Percentiles rank a stretch among this genome's conserved stretches.
These are phyloP conservation scores for Eimeria falciformis DNA, from an alignment of 169 alveolate genomes.

Conservation along the genomic window DNA sequence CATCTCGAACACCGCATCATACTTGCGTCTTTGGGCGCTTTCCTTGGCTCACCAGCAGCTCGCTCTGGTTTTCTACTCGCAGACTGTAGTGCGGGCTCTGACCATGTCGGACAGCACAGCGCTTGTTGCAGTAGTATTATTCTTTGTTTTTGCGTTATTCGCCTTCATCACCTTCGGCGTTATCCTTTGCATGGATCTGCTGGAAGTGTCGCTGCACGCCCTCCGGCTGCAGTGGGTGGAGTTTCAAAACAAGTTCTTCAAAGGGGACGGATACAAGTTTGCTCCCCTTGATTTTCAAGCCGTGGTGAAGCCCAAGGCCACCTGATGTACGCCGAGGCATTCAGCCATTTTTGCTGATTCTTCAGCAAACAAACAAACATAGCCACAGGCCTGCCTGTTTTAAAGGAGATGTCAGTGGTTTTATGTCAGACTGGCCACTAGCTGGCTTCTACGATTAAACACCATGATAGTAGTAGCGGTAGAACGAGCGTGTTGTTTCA, in stretches of 20 bases:
- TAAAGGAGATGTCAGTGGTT: neutral
- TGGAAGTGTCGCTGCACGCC: conserved; percentile 99
- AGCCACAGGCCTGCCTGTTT: neutral
- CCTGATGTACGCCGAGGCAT: neutral
- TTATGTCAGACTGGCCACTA: too few species aligned
- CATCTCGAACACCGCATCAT: conserved; percentile 99
- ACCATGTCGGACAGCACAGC: conserved; percentile 41
- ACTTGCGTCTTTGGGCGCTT: conserved; percentile 99
- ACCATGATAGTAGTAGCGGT: too few species aligned
- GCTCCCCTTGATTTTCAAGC: conserved; percentile 87
- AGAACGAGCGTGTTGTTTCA: too few species aligned
- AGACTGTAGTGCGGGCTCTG: conserved; percentile 75
- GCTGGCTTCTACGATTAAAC: too few species aligned
- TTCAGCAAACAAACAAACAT: neutral
- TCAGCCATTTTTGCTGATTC: too few species aligned
- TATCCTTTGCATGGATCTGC: conserved; percentile 98
- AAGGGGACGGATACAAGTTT: conserved; percentile 98
- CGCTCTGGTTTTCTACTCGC: conserved; percentile 83
- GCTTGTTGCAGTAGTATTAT: conserved; percentile 69
- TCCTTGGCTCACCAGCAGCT: conserved; percentile 99
- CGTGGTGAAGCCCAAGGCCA: conserved; percentile 49
- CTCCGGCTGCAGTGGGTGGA: conserved; percentile 99
- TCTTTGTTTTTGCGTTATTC: conserved; percentile 89
- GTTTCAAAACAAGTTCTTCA: conserved; percentile 99
- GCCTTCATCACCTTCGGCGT: conserved; percentile 96